Evolutionary conservation across 192 early-diverging fungal genomes (phyloP).

Genomic region (Podila verticillata): DNA sequence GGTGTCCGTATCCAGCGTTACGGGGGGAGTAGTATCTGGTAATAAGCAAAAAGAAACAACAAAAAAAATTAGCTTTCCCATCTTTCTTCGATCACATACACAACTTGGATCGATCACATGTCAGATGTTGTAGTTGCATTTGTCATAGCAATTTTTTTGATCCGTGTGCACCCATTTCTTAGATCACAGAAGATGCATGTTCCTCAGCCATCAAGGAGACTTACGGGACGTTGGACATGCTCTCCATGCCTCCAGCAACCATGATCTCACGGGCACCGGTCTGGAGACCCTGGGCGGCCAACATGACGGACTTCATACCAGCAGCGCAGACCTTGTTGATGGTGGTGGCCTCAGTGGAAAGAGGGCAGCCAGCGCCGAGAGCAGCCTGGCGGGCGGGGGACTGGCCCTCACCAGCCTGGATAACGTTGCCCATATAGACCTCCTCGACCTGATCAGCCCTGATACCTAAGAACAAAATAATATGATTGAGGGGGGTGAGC

Average conservation of each 20-base stretch:
- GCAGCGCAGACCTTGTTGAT: constrained; percentile 99
- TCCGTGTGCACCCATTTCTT: neutral
- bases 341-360: constrained; percentile 91
- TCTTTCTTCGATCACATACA: neutral
- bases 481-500: neutral
- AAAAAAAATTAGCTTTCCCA: neutral
- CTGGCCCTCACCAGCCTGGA: constrained; percentile 90
- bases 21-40: constrained; percentile 69
- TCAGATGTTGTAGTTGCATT: constrained; percentile 5
- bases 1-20: constrained; percentile 82
- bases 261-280: constrained; percentile 82
- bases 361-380: constrained; percentile 81
- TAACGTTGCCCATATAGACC: constrained; percentile 95
- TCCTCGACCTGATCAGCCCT: constrained; percentile 89
- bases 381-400: constrained; percentile 93
- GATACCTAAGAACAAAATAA: constrained; percentile 58
- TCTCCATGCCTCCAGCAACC: constrained; percentile 96
- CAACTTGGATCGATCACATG: constrained; percentile 26
- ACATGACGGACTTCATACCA: constrained; percentile 96
- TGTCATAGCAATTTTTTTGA: neutral
- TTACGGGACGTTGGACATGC: constrained; percentile 95
- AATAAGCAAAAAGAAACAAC: constrained; percentile 3
- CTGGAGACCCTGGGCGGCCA: constrained; percentile 87
- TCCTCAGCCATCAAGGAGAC: constrained; percentile 4
- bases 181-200: neutral